These are phyloP conservation scores for Ogataea thermomethanolica DNA, from an alignment of 805 yeast species.

Conservation along the genomic window DNA sequence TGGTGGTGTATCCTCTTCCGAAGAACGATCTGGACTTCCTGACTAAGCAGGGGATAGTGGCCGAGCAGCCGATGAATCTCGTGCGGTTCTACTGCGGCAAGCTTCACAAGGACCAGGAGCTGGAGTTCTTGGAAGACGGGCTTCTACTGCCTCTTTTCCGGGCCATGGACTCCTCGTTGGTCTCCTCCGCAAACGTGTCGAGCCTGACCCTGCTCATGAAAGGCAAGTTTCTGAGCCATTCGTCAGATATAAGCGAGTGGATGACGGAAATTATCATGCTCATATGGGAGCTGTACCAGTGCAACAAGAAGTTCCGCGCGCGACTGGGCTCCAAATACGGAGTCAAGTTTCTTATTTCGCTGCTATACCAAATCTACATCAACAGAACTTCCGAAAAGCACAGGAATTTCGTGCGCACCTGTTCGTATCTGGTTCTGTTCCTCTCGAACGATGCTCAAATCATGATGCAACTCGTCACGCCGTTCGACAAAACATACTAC, in stretches of 20 bases:
- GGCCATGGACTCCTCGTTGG: slow-evolving; percentile 34
- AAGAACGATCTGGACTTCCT: slow-evolving; percentile 38
- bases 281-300: slow-evolving; percentile 73
- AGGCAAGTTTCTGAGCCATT: slow-evolving; percentile 16
- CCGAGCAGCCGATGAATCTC: slow-evolving; percentile 40
- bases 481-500: slow-evolving; percentile 43
- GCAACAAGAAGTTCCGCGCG: slow-evolving; percentile 55
- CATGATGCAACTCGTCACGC: slow-evolving; percentile 40
- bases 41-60: slow-evolving; percentile 29
- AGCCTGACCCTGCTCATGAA: slow-evolving; percentile 28
- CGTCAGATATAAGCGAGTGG: slow-evolving; percentile 38
- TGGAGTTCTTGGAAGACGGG: slow-evolving; percentile 45
- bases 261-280: slow-evolving; percentile 57
- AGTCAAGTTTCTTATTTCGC: slow-evolving; percentile 49
- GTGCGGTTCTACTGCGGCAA: slow-evolving; percentile 51
- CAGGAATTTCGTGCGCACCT: slow-evolving; percentile 44
- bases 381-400: slow-evolving; percentile 40
- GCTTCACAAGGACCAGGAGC: slow-evolving; percentile 52
- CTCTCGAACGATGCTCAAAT: slow-evolving; percentile 39
- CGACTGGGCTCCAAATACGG: slow-evolving; percentile 42
- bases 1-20: slow-evolving; percentile 66
- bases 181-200: slow-evolving; percentile 16
- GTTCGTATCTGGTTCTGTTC: slow-evolving; percentile 50
- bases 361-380: slow-evolving; percentile 55
- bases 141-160: slow-evolving; percentile 45